A percentile compares a stretch with the other conserved stretches of the same genome.
Evolutionary conservation across 768 basidiomycete species (phyloP).

Genomic region (Tulasnella sp.): DNA sequence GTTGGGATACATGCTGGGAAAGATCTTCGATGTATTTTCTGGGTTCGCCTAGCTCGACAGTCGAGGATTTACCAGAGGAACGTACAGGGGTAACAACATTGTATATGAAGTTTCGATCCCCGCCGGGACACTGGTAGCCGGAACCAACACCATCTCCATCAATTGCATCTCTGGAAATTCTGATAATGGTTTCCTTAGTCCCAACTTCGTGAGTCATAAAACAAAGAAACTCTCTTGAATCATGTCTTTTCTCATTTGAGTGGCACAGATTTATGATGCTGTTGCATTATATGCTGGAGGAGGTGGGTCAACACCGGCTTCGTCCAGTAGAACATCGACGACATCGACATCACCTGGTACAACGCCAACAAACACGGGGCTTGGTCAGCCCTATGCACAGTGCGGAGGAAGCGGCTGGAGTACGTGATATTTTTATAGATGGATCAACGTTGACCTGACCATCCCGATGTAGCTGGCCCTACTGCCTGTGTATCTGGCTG

Average conservation of each 20-base stretch:
- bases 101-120: conserved; percentile 1
- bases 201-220: conserved; percentile 38
- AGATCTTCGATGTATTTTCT: conserved; percentile 18
- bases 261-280: conserved; percentile 5
- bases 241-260: too few relatives aligned
- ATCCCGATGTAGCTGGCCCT: background rate
- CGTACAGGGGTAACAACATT: conserved; percentile 31
- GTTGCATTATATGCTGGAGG: background rate
- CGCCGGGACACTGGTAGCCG: conserved; percentile 30
- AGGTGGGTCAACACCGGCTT: background rate
- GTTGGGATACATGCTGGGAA: too few relatives aligned
- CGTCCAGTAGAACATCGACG: background rate
- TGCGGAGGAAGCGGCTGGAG: conserved; percentile 5
- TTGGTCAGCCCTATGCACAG: background rate
- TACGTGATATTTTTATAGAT: background rate
- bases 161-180: conserved; percentile 33
- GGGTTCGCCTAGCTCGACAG: conserved; percentile 33
- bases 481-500: conserved; percentile 3
- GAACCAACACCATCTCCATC: conserved; percentile 34
- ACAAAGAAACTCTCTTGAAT: too few relatives aligned
- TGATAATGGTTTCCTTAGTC: conserved; percentile 34
- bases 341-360: background rate
- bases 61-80: conserved; percentile 39
- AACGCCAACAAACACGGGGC: background rate
- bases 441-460: too few relatives aligned